Evolutionary conservation across 2,329 filamentous ascomycete genomes (phyloP).

Genomic region (Phyllosticta ampelicida): DNA sequence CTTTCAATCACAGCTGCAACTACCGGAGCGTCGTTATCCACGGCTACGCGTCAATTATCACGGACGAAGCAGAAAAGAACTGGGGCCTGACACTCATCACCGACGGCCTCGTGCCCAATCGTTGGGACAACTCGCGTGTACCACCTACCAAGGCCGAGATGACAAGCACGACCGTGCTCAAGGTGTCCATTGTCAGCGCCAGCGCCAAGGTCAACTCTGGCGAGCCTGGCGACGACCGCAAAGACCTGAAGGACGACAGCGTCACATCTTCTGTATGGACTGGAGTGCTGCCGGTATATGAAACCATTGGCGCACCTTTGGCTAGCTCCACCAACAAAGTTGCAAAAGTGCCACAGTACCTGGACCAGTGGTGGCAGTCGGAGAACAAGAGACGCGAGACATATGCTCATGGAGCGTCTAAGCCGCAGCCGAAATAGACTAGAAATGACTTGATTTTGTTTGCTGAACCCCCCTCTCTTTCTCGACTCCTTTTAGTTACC

Average conservation of each 20-base stretch:
- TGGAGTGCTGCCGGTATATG: slow-evolving; percentile 53
- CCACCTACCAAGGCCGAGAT: slow-evolving; percentile 66
- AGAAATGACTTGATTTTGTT: background rate
- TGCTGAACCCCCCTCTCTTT: too few relatives aligned
- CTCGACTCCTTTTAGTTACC: background rate
- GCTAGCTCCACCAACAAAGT: slow-evolving; percentile 45
- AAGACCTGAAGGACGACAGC: slow-evolving; percentile 41
- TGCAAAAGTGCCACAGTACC: background rate
- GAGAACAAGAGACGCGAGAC: background rate
- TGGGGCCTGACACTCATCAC: slow-evolving; percentile 74
- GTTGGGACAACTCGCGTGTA: slow-evolving; percentile 60
- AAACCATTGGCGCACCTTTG: slow-evolving; percentile 52
- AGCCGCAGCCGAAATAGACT: background rate
- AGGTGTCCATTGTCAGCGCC: slow-evolving; percentile 55
- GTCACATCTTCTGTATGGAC: slow-evolving; percentile 45
- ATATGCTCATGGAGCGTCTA: background rate
- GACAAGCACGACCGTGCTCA: slow-evolving; percentile 61
- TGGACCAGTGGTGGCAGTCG: background rate
- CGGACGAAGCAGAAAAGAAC: slow-evolving; percentile 57
- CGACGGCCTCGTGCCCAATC: slow-evolving; percentile 55
- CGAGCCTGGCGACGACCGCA: slow-evolving; percentile 48
- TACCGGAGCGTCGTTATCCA: slow-evolving; percentile 74
- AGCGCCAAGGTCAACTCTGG: slow-evolving; percentile 66
- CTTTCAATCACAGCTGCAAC: slow-evolving; percentile 75
- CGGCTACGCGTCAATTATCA: slow-evolving; percentile 59